These are phyloP conservation scores for Vigna radiata DNA, from an alignment of 306 rosid species.

Conservation along the genomic window DNA sequence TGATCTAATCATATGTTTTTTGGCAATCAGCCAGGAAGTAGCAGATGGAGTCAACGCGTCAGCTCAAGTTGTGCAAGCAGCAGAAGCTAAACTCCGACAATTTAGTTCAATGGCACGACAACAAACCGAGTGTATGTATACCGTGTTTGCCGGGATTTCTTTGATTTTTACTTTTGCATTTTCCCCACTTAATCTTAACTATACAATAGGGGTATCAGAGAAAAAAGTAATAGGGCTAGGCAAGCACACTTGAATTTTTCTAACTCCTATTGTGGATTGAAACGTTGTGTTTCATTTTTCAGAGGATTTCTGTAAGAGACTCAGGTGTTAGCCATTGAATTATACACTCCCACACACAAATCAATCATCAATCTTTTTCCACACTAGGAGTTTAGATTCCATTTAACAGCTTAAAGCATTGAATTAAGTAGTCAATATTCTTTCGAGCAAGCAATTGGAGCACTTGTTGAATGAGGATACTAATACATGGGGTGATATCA, in stretches of 20 bases:
- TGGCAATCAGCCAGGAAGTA: slow-evolving; percentile 81
- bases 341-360: not conserved
- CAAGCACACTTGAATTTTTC: slow-evolving; percentile 6
- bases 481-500: not conserved
- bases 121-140: slow-evolving; percentile 81
- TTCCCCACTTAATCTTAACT: not conserved
- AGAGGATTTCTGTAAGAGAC: slow-evolving; percentile 14
- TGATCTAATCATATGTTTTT: slow-evolving; percentile 36
- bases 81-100: slow-evolving; percentile 86
- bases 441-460: slow-evolving; percentile 10
- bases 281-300: slow-evolving; percentile 2
- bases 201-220: not conserved
- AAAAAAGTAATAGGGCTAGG: not conserved
- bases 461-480: not conserved
- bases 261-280: slow-evolving; percentile 18
- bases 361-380: slow-evolving; percentile 10
- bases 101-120: slow-evolving; percentile 80
- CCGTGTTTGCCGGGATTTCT: slow-evolving; percentile 33
- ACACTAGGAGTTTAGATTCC: not conserved
- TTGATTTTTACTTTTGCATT: not conserved
- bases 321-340: not conserved
- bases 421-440: slow-evolving; percentile 1
- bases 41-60: slow-evolving; percentile 89
- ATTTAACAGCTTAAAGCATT: not conserved
- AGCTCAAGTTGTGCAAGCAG: slow-evolving; percentile 89